These are phyloP conservation scores for Mortierella sp. DNA, from an alignment of 371 early-diverging fungal species.

Conservation along the genomic window DNA sequence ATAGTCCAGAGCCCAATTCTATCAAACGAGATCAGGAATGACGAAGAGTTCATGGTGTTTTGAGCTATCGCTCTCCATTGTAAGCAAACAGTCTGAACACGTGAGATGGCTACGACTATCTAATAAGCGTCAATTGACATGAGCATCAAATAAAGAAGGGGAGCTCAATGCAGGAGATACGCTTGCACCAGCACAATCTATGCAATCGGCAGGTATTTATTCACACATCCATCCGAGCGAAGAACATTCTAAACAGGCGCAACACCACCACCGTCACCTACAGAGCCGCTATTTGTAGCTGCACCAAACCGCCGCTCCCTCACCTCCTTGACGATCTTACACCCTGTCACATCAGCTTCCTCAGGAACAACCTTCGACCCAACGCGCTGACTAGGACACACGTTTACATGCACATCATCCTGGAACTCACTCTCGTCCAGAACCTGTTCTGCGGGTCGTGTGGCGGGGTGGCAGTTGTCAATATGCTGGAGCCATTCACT, in stretches of 20 bases:
- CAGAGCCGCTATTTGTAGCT: background rate
- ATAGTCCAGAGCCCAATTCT: background rate
- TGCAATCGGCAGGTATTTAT: too few relatives aligned
- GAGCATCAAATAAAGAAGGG: too few relatives aligned
- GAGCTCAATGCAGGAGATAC: too few relatives aligned
- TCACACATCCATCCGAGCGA: too few relatives aligned
- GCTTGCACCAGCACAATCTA: too few relatives aligned
- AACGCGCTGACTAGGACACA: conserved; percentile 24
- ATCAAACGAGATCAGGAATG: too few relatives aligned
- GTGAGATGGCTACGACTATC: too few relatives aligned
- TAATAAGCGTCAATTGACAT: too few relatives aligned
- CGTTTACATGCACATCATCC: background rate
- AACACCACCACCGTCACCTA: background rate
- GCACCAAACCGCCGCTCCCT: conserved; percentile 17
- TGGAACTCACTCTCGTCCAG: conserved; percentile 49
- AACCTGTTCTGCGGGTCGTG: conserved; percentile 35
- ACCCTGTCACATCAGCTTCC: conserved; percentile 24
- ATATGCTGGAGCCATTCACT: conserved; percentile 62
- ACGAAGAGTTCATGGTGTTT: too few relatives aligned
- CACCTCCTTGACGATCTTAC: conserved; percentile 33
- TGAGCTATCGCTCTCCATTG: too few relatives aligned
- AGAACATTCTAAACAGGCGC: background rate
- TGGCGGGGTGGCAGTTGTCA: conserved; percentile 64
- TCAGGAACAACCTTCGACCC: conserved; percentile 29
- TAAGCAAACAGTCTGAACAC: too few relatives aligned